phyloP scores from a whole-genome alignment of 2,329 filamentous ascomycete species.

The Lachnellula occidentalis region DNA sequence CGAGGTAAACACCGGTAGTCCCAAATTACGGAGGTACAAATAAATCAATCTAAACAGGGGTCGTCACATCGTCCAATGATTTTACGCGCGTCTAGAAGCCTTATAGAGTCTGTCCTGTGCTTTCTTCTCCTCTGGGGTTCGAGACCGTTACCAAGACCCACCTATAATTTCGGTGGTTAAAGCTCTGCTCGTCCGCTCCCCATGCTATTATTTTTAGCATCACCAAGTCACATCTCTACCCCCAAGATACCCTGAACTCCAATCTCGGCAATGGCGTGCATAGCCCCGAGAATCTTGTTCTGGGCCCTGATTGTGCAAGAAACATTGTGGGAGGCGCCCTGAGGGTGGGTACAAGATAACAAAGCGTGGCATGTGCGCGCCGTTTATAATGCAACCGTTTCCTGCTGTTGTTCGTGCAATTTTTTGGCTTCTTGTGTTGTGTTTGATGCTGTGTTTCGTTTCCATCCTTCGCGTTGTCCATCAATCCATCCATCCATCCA shows the following conservation, averaged over 20 bases:
- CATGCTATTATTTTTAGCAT: no score
- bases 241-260: not conserved
- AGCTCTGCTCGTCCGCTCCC: not conserved
- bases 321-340: not conserved
- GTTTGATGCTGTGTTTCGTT: not conserved
- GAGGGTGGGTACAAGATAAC: not conserved
- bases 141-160: not conserved
- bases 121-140: no score
- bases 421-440: not conserved
- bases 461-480: no score
- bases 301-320: not conserved
- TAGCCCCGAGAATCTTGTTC: not conserved
- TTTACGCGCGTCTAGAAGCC: not conserved
- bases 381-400: not conserved
- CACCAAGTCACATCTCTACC: not conserved
- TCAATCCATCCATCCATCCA: not conserved
- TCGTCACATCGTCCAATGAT: not conserved
- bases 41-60: not conserved
- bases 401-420: not conserved
- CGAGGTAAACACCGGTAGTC: not conserved
- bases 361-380: not conserved
- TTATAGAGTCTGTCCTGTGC: not conserved
- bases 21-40: not conserved
- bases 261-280: slow-evolving; percentile 4
- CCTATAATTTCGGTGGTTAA: not conserved